Evolutionary conservation across 2,329 filamentous ascomycete species (phyloP).

Genomic region (Xenoacremonium recifei): DNA sequence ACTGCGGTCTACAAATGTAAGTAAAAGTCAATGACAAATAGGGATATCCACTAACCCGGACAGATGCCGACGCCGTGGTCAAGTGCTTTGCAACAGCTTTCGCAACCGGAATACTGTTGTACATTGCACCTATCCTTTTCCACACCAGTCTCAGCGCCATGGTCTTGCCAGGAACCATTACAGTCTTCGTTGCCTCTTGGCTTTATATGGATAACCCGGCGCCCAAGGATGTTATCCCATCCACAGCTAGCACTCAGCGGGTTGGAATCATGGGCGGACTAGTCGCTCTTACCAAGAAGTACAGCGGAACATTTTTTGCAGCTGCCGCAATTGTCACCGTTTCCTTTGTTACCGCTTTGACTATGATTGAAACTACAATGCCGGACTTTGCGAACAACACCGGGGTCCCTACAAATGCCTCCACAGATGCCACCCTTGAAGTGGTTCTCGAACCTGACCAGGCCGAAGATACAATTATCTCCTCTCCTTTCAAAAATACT

Average conservation of each 20-base stretch:
- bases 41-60: not conserved
- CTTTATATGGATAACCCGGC: not conserved
- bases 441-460: not conserved
- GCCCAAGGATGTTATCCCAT: not conserved
- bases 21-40: constrained; percentile 2
- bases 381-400: too few relatives aligned
- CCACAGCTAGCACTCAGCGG: not conserved
- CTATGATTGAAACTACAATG: too few relatives aligned
- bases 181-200: not conserved
- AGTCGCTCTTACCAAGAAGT: not conserved
- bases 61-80: constrained; percentile 33
- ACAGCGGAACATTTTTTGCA: not conserved
- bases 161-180: not conserved
- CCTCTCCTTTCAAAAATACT: constrained; percentile 25
- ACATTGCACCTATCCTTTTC: constrained; percentile 29
- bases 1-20: constrained; percentile 34
- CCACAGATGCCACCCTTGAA: not conserved
- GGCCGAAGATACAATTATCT: constrained; percentile 14
- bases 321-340: not conserved
- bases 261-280: not conserved
- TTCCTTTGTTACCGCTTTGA: not conserved
- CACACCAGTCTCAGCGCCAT: constrained; percentile 15
- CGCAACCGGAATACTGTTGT: constrained; percentile 30
- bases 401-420: too few relatives aligned
- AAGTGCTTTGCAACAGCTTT: constrained; percentile 33